A percentile compares a stretch with the other conserved stretches of the same genome.
Evolutionary conservation across 441 rosid species (phyloP).

Genomic region (Aleurites moluccanus): DNA sequence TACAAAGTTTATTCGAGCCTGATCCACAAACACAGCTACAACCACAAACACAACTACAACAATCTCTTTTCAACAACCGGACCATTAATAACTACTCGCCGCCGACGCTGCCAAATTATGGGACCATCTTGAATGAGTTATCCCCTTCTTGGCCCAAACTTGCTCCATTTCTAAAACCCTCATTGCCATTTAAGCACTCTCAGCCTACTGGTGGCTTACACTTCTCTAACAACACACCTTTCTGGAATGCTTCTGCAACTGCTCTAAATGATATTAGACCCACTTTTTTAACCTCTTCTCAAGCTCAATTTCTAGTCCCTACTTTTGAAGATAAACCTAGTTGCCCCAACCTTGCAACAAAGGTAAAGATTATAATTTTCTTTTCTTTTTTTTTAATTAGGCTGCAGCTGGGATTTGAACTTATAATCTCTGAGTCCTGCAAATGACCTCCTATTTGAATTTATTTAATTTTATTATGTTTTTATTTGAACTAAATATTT

Average conservation of each 20-base stretch:
- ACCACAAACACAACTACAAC: slow-evolving; percentile 30
- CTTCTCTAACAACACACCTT: slow-evolving; percentile 51
- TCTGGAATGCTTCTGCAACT: slow-evolving; percentile 49
- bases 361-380: slow-evolving; percentile 32
- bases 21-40: slow-evolving; percentile 30
- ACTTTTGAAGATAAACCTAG: slow-evolving; percentile 37
- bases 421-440: no score
- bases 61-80: slow-evolving; percentile 40
- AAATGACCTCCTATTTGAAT: not conserved
- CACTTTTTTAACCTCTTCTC: slow-evolving; percentile 36
- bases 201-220: slow-evolving; percentile 36
- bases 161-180: slow-evolving; percentile 34
- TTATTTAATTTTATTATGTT: slow-evolving; percentile 4
- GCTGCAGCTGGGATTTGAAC: no score
- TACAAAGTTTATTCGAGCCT: slow-evolving; percentile 51
- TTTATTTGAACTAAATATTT: slow-evolving; percentile 1
- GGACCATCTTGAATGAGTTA: slow-evolving; percentile 31
- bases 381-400: no score
- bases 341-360: slow-evolving; percentile 23
- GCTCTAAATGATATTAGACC: slow-evolving; percentile 30
- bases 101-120: slow-evolving; percentile 26
- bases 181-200: slow-evolving; percentile 33
- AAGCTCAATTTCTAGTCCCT: slow-evolving; percentile 33
- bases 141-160: slow-evolving; percentile 42
- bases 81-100: slow-evolving; percentile 30